Base-by-base conservation (phyloP, 1,284 basidiomycete genomes). In the Grifola frondosa region DNA sequence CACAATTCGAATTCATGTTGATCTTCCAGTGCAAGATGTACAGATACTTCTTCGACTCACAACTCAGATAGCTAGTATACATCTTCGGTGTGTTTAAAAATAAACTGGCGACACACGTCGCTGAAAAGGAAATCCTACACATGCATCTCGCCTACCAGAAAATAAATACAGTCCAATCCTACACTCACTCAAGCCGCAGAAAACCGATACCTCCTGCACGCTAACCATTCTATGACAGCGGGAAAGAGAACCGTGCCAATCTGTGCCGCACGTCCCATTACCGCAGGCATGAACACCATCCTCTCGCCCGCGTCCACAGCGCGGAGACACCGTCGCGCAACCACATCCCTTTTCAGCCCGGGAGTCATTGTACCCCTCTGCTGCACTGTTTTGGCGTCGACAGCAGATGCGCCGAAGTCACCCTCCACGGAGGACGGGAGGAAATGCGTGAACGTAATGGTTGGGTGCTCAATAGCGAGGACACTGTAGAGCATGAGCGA, bases 401-500 rank as follows among this genome's bases (percentile, higher is more conserved):
- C 81, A 0, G 87, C 87, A 8, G 85, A 87, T 2, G 80, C 77
- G 19, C 91, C 80, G 67, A 95, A 93, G 53, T 78, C 74, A 40
- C 91, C 91, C 56, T 89, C 80, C 25, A 88, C 73, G 5, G 83
- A 85, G 20, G 70, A 69, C 10, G 85, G 82, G 2, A 87, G 59
- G 49, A 82, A 54, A 46, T 70, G 68, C 0, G 79, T 73, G 61
- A 88, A 88, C 0, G 65, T 40, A 52, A 89, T 76, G 6, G 62
- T 53, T 4, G 84, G 84, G 52, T 90, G 83, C 51, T 96, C 91
- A 46, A 92, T 84, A 2, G 88, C 72, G 22, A 92, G 75, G 5
- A 86, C 71, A 63, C 89, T 83, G 64, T 89, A 91, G 45, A 92
- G 81, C 31, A 87, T 63, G 34, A 91, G 75, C 2, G 87, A 86